Evolutionary conservation across 495 filamentous ascomycete species (phyloP), one percentile per base, ranked within the genome.

Genomic region (Podospora didyma): DNA sequence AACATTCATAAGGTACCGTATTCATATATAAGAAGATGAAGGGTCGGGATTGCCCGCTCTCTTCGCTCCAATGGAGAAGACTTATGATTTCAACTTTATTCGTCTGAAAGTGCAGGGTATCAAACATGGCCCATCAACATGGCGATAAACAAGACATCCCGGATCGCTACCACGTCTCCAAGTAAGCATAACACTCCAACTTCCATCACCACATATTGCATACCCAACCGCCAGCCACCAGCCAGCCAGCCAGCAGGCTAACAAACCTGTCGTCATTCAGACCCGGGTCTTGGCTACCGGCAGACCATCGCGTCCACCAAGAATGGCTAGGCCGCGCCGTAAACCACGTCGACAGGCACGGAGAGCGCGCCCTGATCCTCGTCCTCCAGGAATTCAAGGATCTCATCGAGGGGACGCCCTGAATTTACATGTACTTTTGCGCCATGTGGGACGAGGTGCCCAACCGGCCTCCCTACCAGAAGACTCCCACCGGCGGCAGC

Each of bases 401-500:
- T 1, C 44, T 81, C 16, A 82, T 82, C 53, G 78, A 82, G 53
- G 52, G 56, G 17, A 75, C 75, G 49, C 54, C 75, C 14, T 63
- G 70, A 26, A 69, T 81, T 21, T 76, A 74, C 60, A 80, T 82
- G 78, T 75, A 77, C 65, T 82, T 82, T 61, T 63, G 62, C 46
- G 63, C 71, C 56, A 89, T 89, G 87, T 89, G 88, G 72, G 71
- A 79, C 21, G 81, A 90, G 68, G 72, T 92, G 35, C 88, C 88
- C 0, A 60, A 62, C 37, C 78, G 76, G 56, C 66, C 74, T 16
- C 78, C 77, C 19, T 89, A 89, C 70, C 59, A 73, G 51, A 75
- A 70, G 1, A 83, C 89, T 57, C 84, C 85, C 0, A 84, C 81
- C 2, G 83, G 82, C 6, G 71, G 72, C 23, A 68, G 63, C 46